Conservation (phyloP, 1,284 basidiomycete species). For the Melanopsichium pennsylvanicum region DNA sequence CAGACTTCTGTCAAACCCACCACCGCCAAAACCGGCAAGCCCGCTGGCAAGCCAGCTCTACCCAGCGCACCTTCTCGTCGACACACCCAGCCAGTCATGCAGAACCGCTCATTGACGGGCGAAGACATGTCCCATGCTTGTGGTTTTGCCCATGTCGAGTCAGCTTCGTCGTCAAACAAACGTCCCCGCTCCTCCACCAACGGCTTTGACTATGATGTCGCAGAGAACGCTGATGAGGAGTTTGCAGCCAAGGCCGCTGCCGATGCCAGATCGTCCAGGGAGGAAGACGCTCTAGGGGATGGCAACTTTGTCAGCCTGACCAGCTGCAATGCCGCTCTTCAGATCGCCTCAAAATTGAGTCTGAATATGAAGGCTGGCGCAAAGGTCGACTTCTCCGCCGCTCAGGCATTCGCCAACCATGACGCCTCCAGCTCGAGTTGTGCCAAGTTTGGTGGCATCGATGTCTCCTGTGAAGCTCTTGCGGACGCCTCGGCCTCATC, state of each 20-base stretch:
- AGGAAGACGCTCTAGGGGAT: slow-evolving; percentile 21
- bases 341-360: slow-evolving; percentile 39
- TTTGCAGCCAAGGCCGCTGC: neutral
- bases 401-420: slow-evolving; percentile 8
- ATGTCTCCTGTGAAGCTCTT: slow-evolving; percentile 36
- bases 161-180: slow-evolving; percentile 30
- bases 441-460: slow-evolving; percentile 8
- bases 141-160: slow-evolving; percentile 3
- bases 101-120: slow-evolving; percentile 45
- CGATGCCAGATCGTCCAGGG: slow-evolving; percentile 7
- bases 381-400: slow-evolving; percentile 6
- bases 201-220: slow-evolving; percentile 11
- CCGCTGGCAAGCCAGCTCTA: slow-evolving; percentile 11
- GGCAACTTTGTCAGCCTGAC: slow-evolving; percentile 45
- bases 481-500: slow-evolving; percentile 23
- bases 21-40: neutral
- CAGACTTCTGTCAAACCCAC: slow-evolving; percentile 8
- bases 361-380: slow-evolving; percentile 9
- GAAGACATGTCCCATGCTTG: slow-evolving; percentile 17
- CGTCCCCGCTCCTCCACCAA: slow-evolving; percentile 23
- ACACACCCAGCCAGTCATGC: slow-evolving; percentile 24
- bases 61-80: slow-evolving; percentile 14
- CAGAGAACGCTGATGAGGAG: slow-evolving; percentile 1
- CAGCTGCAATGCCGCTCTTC: slow-evolving; percentile 45
- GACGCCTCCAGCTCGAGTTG: slow-evolving; percentile 2